Conservation (phyloP, 2,329 filamentous ascomycete species). For the Geosmithia flava region DNA sequence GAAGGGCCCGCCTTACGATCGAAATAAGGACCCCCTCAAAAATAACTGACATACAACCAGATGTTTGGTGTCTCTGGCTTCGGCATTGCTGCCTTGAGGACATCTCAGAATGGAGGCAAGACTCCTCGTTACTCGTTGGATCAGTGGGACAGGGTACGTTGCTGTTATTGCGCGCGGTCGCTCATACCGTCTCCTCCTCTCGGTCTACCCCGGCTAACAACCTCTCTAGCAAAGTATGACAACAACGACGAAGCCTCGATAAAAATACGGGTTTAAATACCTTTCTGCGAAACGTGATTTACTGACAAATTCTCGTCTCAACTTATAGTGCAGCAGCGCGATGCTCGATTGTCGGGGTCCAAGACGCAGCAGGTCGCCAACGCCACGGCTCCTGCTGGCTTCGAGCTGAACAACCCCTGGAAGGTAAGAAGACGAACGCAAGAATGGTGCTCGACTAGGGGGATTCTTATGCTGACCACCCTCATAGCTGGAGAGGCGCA, state of each 20-base stretch:
- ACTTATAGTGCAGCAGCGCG: constrained; percentile 50
- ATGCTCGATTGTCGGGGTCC: constrained; percentile 46
- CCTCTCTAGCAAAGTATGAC: constrained; percentile 38
- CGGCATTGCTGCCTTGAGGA: constrained; percentile 43
- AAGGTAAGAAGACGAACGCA: constrained; percentile 30
- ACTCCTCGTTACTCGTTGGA: constrained; percentile 47
- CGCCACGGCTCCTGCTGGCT: constrained; percentile 42
- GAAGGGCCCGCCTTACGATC: background rate
- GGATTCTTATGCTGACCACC: background rate
- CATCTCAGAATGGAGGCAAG: constrained; percentile 48
- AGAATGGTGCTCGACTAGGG: background rate
- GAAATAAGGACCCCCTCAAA: background rate
- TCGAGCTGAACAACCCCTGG: constrained; percentile 52
- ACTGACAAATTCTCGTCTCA: background rate
- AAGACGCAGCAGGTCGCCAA: constrained; percentile 46
- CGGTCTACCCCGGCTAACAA: constrained; percentile 12
- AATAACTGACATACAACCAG: constrained; percentile 19
- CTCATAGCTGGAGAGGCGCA: constrained; percentile 39
- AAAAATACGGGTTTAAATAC: background rate
- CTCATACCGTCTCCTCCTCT: background rate
- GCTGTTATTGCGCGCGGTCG: background rate
- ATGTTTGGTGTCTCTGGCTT: constrained; percentile 52
- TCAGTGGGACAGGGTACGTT: constrained; percentile 48
- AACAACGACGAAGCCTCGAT: background rate
- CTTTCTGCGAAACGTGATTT: background rate